A percentile compares a stretch with the other conserved stretches of the same genome.
These are phyloP conservation scores for Suhomyces xylopsoci DNA, from an alignment of 805 yeast genomes.

Conservation along the genomic window DNA sequence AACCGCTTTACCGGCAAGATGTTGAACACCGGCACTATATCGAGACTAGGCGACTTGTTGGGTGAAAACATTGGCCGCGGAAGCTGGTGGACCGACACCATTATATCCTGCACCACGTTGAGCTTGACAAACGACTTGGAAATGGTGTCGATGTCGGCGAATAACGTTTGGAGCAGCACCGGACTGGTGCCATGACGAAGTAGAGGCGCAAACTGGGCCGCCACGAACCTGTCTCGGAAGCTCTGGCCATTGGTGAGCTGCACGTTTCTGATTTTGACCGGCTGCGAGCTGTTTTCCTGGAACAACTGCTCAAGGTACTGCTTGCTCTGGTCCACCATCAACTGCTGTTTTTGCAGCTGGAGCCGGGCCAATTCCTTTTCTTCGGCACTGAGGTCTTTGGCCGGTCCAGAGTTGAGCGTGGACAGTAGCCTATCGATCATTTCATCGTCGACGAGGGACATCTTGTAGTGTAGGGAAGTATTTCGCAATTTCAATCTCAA, in stretches of 20 bases:
- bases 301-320: constrained; percentile 34
- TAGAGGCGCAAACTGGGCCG: constrained; percentile 47
- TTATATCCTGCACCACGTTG: constrained; percentile 42
- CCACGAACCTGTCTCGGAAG: constrained; percentile 46
- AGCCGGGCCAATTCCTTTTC: constrained; percentile 28
- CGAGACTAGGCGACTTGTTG: constrained; percentile 14
- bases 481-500: too few species aligned
- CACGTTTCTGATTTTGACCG: constrained; percentile 43
- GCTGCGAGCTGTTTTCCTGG: constrained; percentile 30
- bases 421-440: constrained; percentile 29
- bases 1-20: constrained; percentile 62
- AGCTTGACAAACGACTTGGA: constrained; percentile 43
- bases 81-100: constrained; percentile 29
- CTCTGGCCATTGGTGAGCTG: constrained; percentile 48
- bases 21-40: constrained; percentile 37
- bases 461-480: constrained; percentile 1
- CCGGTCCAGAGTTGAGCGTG: constrained; percentile 2
- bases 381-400: constrained; percentile 1
- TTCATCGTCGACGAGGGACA: constrained; percentile 30
- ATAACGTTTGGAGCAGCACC: constrained; percentile 38
- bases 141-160: constrained; percentile 41
- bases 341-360: constrained; percentile 26
- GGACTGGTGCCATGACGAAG: constrained; percentile 24
- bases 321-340: constrained; percentile 31
- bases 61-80: constrained; percentile 15